Percentiles rank a stretch among this genome's conserved stretches.
phyloP scores from a whole-genome alignment of 2,329 filamentous ascomycete genomes.

The Rachicladosporium sp. region DNA sequence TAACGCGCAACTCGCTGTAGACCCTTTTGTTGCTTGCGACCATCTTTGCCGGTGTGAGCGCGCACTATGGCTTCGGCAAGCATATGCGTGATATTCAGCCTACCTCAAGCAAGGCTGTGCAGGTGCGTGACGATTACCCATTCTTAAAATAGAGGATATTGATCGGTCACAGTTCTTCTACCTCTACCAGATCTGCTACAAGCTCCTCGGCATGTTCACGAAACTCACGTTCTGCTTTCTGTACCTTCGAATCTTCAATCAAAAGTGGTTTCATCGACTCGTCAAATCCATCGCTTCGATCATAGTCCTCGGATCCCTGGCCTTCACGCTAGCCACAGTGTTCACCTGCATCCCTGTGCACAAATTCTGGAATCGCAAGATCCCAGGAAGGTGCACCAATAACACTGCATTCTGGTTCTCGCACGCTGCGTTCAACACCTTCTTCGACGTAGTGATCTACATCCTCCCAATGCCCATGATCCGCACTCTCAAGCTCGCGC shows the following conservation, averaged over 20 bases:
- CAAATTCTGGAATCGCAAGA: constrained; percentile 11
- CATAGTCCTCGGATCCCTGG: constrained; percentile 10
- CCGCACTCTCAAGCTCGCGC: constrained; percentile 12
- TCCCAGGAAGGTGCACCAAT: constrained; percentile 11
- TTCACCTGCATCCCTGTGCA: constrained; percentile 15
- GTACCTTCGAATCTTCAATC: constrained; percentile 13
- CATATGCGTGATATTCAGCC: constrained; percentile 8
- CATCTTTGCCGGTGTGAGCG: constrained; percentile 10
- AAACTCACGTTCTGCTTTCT: constrained; percentile 17
- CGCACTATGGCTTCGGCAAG: constrained; percentile 16
- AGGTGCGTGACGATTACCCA: background rate
- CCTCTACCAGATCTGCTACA: constrained; percentile 18
- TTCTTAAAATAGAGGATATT: background rate
- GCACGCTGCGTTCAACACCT: constrained; percentile 17
- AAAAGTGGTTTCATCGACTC: constrained; percentile 7
- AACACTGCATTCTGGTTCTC: constrained; percentile 16
- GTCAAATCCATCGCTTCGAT: constrained; percentile 7
- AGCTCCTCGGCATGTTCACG: constrained; percentile 15
- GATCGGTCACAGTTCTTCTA: constrained; percentile 12
- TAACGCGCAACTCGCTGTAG: background rate
- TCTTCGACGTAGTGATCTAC: constrained; percentile 19
- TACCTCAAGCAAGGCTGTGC: constrained; percentile 7
- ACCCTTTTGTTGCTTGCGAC: constrained; percentile 10
- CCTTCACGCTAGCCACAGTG: constrained; percentile 14
- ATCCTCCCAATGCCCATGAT: constrained; percentile 18